Conservation (phyloP, 2,329 filamentous ascomycete species). For the Teratosphaeriaceae sp. region DNA sequence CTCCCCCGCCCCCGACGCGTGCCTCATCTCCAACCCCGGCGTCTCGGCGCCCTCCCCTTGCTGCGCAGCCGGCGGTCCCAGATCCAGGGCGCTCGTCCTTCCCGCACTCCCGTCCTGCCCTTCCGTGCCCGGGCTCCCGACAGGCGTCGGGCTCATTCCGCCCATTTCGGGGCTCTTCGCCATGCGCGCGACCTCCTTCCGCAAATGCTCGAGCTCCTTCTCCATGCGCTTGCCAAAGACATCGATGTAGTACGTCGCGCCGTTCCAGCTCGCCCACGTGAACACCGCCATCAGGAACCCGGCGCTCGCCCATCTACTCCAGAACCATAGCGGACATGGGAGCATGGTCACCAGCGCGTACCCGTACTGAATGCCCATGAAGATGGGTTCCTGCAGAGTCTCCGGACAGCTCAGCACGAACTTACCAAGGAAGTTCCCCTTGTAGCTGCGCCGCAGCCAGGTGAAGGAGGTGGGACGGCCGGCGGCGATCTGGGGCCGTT, state of each 20-base stretch:
- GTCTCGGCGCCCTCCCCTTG: slow-evolving; percentile 1
- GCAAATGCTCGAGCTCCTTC: slow-evolving; percentile 86
- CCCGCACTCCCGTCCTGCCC: slow-evolving; percentile 12
- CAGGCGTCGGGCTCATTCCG: slow-evolving; percentile 22
- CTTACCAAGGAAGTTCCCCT: slow-evolving; percentile 81
- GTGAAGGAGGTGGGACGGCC: slow-evolving; percentile 95
- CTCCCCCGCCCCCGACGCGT: neutral
- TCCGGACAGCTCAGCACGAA: slow-evolving; percentile 73
- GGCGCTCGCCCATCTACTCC: slow-evolving; percentile 72
- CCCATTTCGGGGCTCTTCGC: slow-evolving; percentile 24
- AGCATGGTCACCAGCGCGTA: slow-evolving; percentile 93
- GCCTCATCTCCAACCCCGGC: slow-evolving; percentile 4
- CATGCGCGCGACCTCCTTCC: slow-evolving; percentile 60
- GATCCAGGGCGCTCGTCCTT: slow-evolving; percentile 22
- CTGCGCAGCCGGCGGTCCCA: slow-evolving; percentile 21
- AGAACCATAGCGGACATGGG: slow-evolving; percentile 92
- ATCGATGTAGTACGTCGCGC: slow-evolving; percentile 96
- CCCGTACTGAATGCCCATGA: slow-evolving; percentile 91
- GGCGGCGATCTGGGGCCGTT: slow-evolving; percentile 92
- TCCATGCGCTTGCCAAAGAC: slow-evolving; percentile 96
- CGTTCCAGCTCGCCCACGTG: slow-evolving; percentile 92
- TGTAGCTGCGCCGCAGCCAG: slow-evolving; percentile 88
- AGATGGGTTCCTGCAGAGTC: slow-evolving; percentile 73
- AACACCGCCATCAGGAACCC: slow-evolving; percentile 77
- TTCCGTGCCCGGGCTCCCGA: slow-evolving; percentile 19